Evolutionary conservation across 2,329 filamentous ascomycete species (phyloP).

Genomic region (Chaetoscypha palmicola): DNA sequence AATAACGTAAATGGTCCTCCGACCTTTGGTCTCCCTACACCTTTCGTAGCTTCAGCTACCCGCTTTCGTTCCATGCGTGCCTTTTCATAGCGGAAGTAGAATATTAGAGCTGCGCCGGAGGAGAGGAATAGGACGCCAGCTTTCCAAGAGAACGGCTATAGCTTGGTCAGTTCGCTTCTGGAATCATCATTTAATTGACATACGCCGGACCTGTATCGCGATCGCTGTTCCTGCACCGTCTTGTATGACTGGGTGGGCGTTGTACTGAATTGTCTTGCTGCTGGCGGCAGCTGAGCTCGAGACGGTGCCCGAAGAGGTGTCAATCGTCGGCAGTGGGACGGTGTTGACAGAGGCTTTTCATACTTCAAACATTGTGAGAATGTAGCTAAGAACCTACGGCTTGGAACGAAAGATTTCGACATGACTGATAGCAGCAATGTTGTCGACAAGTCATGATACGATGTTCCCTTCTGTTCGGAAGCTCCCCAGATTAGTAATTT

Average conservation of each 20-base stretch:
- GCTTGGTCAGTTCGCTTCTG: neutral
- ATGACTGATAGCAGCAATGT: too few species aligned
- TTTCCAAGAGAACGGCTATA: slow-evolving; percentile 86
- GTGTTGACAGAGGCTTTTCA: slow-evolving; percentile 3
- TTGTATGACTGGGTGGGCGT: slow-evolving; percentile 19
- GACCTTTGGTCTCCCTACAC: slow-evolving; percentile 86
- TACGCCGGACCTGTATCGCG: slow-evolving; percentile 28
- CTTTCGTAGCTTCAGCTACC: slow-evolving; percentile 86
- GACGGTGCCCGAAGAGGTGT: slow-evolving; percentile 5
- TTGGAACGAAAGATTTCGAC: slow-evolving; percentile 24
- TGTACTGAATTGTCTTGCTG: slow-evolving; percentile 13
- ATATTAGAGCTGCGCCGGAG: slow-evolving; percentile 68
- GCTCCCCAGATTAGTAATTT: too few species aligned
- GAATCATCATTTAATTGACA: slow-evolving; percentile 1
- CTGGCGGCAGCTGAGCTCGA: neutral
- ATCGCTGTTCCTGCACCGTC: slow-evolving; percentile 29
- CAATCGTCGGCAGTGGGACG: slow-evolving; percentile 12
- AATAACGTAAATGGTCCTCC: slow-evolving; percentile 78
- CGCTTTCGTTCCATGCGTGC: slow-evolving; percentile 81
- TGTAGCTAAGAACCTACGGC: slow-evolving; percentile 18
- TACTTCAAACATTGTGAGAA: slow-evolving; percentile 15
- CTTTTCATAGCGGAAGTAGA: slow-evolving; percentile 94
- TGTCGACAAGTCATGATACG: too few species aligned
- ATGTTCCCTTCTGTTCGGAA: too few species aligned
- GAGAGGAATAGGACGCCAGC: slow-evolving; percentile 78